phyloP scores from a whole-genome alignment of 2,329 filamentous ascomycete species.

The Pezicula rhizophila region DNA sequence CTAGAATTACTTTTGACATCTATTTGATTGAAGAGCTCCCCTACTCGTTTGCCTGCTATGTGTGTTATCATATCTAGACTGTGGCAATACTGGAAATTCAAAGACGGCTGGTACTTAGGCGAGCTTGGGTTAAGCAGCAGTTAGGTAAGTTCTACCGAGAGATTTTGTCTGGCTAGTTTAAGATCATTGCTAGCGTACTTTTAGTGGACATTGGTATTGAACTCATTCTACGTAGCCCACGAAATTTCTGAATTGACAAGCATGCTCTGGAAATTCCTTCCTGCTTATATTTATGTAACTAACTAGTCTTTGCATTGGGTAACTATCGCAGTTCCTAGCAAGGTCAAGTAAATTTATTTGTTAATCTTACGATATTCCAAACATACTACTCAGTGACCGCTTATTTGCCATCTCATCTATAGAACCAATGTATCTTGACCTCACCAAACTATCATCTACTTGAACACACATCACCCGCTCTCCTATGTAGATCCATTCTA shows the following conservation, averaged over 20 bases:
- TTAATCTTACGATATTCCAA: too few species aligned
- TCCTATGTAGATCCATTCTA: too few species aligned
- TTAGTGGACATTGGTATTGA: slow-evolving; percentile 1
- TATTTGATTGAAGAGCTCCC: too few species aligned
- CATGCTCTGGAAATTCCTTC: slow-evolving; percentile 14
- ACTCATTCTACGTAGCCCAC: slow-evolving; percentile 6
- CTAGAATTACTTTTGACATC: too few species aligned
- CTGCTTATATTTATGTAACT: slow-evolving; percentile 14
- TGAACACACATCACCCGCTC: too few species aligned
- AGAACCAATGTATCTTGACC: too few species aligned
- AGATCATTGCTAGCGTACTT: neutral
- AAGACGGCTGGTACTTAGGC: slow-evolving; percentile 5
- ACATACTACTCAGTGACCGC: too few species aligned
- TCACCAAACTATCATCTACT: too few species aligned
- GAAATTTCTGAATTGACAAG: slow-evolving; percentile 3
- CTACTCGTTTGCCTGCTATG: too few species aligned
- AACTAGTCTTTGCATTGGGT: slow-evolving; percentile 2
- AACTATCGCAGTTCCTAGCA: neutral
- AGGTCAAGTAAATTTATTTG: too few species aligned
- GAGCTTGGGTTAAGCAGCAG: slow-evolving; percentile 2
- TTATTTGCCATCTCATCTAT: too few species aligned
- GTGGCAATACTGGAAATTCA: slow-evolving; percentile 6
- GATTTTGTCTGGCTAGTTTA: neutral
- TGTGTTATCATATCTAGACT: too few species aligned
- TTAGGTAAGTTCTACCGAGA: neutral